phyloP scores from a whole-genome alignment of 805 yeast species.

The Wickerhamomyces ciferrii region DNA sequence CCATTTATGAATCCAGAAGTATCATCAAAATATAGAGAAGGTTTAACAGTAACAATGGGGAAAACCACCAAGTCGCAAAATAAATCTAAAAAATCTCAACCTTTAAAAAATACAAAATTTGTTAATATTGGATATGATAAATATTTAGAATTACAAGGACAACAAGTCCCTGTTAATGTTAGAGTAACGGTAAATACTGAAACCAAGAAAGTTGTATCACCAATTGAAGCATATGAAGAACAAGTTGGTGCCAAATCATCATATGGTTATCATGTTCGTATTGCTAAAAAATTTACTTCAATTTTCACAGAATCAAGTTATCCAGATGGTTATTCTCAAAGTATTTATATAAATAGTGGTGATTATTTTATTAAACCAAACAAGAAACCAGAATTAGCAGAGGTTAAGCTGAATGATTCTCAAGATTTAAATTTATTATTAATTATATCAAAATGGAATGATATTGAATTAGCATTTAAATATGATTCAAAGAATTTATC shows the following conservation, averaged over 20 bases:
- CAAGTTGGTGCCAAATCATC: conserved; percentile 51
- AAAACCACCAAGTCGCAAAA: conserved; percentile 24
- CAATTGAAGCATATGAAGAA: conserved; percentile 62
- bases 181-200: conserved; percentile 75
- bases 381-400: conserved; percentile 14
- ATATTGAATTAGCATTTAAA: conserved; percentile 47
- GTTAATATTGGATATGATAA: conserved; percentile 69
- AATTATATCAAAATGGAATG: conserved; percentile 60
- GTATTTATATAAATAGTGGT: conserved; percentile 63
- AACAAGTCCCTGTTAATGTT: conserved; percentile 69
- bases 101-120: conserved; percentile 56
- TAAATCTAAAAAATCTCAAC: conserved; percentile 42
- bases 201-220: conserved; percentile 60
- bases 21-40: conserved; percentile 53
- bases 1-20: conserved; percentile 59
- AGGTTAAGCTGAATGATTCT: conserved; percentile 13
- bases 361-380: conserved; percentile 44
- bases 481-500: conserved; percentile 44
- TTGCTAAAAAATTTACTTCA: conserved; percentile 53
- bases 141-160: conserved; percentile 50
- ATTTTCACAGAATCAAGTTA: conserved; percentile 67
- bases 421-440: conserved; percentile 35
- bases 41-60: conserved; percentile 39
- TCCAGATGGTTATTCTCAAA: conserved; percentile 63
- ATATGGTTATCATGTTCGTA: conserved; percentile 72